Evolutionary conservation across 495 filamentous ascomycete genomes (phyloP).

Genomic region (Podospora pseudoanserina): DNA sequence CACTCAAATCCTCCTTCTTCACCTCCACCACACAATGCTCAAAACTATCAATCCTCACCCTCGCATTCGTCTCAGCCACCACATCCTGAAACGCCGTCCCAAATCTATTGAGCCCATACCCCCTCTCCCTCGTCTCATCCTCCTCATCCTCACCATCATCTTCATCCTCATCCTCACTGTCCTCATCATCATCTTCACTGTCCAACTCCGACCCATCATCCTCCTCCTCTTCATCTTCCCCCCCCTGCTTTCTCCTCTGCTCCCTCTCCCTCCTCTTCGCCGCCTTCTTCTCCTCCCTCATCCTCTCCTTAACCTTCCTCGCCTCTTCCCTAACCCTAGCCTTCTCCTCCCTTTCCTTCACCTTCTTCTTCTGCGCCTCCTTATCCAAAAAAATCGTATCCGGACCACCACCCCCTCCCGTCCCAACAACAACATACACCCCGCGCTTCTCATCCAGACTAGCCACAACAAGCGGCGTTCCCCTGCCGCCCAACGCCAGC

Average conservation of each 20-base stretch:
- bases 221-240: slow-evolving; percentile 28
- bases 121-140: slow-evolving; percentile 50
- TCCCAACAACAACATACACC: slow-evolving; percentile 85
- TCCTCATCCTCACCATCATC: slow-evolving; percentile 61
- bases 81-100: slow-evolving; percentile 96
- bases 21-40: slow-evolving; percentile 97
- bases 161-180: slow-evolving; percentile 47
- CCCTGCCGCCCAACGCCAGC: slow-evolving; percentile 61
- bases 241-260: slow-evolving; percentile 53
- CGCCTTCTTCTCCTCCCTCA: slow-evolving; percentile 51
- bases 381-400: slow-evolving; percentile 58
- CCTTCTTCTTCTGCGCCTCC: slow-evolving; percentile 58
- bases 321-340: slow-evolving; percentile 62
- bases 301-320: slow-evolving; percentile 44
- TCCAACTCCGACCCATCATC: slow-evolving; percentile 31
- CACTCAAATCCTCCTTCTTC: slow-evolving; percentile 86
- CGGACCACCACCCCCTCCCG: slow-evolving; percentile 73
- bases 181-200: slow-evolving; percentile 42
- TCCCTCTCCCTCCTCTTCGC: slow-evolving; percentile 50
- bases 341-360: slow-evolving; percentile 56
- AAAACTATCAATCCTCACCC: slow-evolving; percentile 92
- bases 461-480: slow-evolving; percentile 84
- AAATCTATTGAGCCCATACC: slow-evolving; percentile 78
- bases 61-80: slow-evolving; percentile 81
- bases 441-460: slow-evolving; percentile 83